Conservation (phyloP, 2,329 filamentous ascomycete species). For the Coniosporium tulheliwenetii region DNA sequence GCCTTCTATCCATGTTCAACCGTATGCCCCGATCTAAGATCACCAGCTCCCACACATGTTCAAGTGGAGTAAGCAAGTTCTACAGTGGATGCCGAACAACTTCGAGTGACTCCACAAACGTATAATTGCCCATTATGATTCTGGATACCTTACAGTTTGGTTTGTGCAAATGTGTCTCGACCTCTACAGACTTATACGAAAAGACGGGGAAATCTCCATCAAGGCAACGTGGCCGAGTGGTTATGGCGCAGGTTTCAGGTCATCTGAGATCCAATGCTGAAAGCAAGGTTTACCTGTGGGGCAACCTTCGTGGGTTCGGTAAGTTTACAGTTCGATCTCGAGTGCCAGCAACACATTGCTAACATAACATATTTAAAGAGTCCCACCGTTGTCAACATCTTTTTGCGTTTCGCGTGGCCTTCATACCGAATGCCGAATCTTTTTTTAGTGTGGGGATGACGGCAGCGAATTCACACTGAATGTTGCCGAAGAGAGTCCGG, state of each 20-base stretch:
- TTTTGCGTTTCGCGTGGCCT: slow-evolving; percentile 6
- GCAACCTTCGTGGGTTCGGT: slow-evolving; percentile 1
- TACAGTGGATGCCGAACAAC: no score
- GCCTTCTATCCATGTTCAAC: no score
- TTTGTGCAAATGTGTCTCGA: no score
- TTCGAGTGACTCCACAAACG: no score
- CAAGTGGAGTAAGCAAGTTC: no score
- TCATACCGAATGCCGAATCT: neutral
- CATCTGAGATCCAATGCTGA: neutral
- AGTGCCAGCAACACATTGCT: neutral
- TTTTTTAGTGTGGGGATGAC: neutral
- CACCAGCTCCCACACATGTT: no score
- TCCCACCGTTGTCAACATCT: slow-evolving; percentile 19
- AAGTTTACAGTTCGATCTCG: neutral
- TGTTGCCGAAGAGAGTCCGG: neutral
- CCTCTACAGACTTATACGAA: no score
- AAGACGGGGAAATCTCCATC: no score
- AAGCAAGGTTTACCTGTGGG: slow-evolving; percentile 1
- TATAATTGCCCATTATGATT: no score
- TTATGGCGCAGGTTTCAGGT: slow-evolving; percentile 3
- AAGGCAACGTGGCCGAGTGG: slow-evolving; percentile 1
- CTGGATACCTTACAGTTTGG: no score
- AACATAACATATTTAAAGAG: slow-evolving; percentile 4
- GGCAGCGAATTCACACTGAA: no score
- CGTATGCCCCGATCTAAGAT: no score